Base-by-base conservation (phyloP, 768 basidiomycete species). In the Podaxis rugospora region DNA sequence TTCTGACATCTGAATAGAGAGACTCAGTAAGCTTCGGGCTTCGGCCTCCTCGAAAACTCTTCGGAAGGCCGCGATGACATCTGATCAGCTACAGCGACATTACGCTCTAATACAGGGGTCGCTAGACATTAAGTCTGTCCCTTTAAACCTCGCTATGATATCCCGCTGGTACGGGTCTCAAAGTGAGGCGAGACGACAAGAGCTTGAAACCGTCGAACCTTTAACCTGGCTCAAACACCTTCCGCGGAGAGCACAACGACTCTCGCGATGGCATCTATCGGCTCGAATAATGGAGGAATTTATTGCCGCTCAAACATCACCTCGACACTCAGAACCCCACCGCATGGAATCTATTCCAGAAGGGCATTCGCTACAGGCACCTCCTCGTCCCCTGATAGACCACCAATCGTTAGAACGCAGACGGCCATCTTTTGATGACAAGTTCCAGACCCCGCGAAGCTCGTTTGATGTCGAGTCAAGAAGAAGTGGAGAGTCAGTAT, bases 171-270 rank as follows among this genome's bases (percentile, higher is more conserved):
- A 85, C 64, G 69, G 74, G n/a, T 70, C 72, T 32, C 83, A 84
- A 59, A 80, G 82, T 32, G 65, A 71, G 7, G 66, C 76, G n/a
- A 71, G 81, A 7, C 82, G 76, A 61, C 70, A 75, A n/a, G 76
- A 81, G 27, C 68, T 92, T 25, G 88, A 88, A 57, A 78, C 80
- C 55, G 79, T 82, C 0, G 90, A 92, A 67, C 88, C 90, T 5
- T 76, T 88, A 50, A 84, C 85, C 5, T 92, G 90, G 90, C 72
- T 91, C 28, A 88, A 84, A 66, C 87, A 90, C 63, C 74, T 84
- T 51, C 62, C 78, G 69, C 56, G 71, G 71, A 49, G 74, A 67
- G 52, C 63, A 66, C 37, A 62, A 64, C 27, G 64, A 59, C 78
- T 82, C 44, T 77, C 80, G 42, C 80, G 79, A 3, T 86, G 88